phyloP scores from a whole-genome alignment of 768 basidiomycete genomes.

The Dacryopinax spathularia region DNA sequence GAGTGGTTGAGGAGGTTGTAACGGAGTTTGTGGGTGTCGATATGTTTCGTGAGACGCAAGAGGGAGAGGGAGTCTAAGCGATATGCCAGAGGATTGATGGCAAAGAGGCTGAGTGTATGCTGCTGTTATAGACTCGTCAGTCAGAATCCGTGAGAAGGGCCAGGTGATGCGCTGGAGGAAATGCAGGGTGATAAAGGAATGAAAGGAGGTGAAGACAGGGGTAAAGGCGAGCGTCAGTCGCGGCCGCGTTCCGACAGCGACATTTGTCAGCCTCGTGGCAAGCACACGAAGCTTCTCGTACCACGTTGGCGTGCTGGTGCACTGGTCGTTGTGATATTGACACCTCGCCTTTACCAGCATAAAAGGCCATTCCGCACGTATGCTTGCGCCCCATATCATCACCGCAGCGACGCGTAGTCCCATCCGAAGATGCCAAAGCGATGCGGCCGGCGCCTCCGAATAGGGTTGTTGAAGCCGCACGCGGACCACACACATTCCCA shows the following conservation, averaged over 20 bases:
- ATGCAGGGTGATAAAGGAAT: not conserved
- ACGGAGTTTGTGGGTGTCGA: not conserved
- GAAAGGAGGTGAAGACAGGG: not conserved
- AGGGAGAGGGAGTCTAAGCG: not conserved
- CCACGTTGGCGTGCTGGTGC: not conserved
- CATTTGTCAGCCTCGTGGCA: slow-evolving; percentile 3
- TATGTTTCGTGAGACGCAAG: not conserved
- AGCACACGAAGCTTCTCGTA: not conserved
- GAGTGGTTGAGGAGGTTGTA: not conserved
- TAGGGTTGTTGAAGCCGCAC: not conserved
- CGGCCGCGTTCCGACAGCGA: not conserved
- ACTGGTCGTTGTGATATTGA: no score
- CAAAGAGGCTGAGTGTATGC: not conserved
- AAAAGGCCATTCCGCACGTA: not conserved
- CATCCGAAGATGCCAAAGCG: not conserved
- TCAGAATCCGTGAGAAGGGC: not conserved
- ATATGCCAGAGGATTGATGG: not conserved
- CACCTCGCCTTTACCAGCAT: not conserved
- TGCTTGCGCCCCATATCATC: not conserved
- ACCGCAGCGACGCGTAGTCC: not conserved
- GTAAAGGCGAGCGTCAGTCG: not conserved
- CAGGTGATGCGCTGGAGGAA: not conserved
- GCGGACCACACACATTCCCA: not conserved
- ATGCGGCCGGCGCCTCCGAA: not conserved
- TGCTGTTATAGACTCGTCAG: not conserved